These are phyloP conservation scores for Plasmodium gonderi DNA, from an alignment of 169 alveolate species.

Conservation along the genomic window DNA sequence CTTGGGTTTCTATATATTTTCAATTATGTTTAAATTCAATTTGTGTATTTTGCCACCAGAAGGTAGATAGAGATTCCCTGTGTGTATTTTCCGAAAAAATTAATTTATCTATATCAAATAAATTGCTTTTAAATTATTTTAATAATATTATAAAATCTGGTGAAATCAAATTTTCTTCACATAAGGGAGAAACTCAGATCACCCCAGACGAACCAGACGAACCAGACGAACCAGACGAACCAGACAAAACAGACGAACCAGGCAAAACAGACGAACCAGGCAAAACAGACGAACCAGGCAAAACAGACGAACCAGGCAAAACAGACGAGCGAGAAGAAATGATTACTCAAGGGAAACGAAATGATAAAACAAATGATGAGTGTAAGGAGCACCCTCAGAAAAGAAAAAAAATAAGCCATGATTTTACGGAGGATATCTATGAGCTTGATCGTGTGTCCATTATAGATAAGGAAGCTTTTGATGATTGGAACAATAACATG, in stretches of 20 bases:
- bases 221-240: not conserved
- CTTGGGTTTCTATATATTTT: slow-evolving; percentile 54
- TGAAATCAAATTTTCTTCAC: not conserved
- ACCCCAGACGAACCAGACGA: not conserved
- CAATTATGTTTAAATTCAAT: slow-evolving; percentile 50
- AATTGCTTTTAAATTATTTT: slow-evolving; percentile 12
- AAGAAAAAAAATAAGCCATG: not conserved
- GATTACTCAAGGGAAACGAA: no score
- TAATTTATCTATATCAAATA: slow-evolving; percentile 16
- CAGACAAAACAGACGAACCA: no score
- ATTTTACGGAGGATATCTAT: not conserved
- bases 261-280: no score
- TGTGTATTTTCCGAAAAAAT: slow-evolving; percentile 27
- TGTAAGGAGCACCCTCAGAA: not conserved
- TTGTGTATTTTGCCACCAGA: slow-evolving; percentile 18
- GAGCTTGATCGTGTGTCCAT: not conserved
- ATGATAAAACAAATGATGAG: no score
- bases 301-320: no score
- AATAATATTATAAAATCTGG: not conserved
- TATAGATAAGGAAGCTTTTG: not conserved
- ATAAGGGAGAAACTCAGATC: not conserved
- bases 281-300: no score
- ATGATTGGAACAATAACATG: not conserved
- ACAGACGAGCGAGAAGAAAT: no score
- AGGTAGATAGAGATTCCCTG: not conserved